Conservation (phyloP, 768 basidiomycete species). For the Boletus pseudopeckii region DNA sequence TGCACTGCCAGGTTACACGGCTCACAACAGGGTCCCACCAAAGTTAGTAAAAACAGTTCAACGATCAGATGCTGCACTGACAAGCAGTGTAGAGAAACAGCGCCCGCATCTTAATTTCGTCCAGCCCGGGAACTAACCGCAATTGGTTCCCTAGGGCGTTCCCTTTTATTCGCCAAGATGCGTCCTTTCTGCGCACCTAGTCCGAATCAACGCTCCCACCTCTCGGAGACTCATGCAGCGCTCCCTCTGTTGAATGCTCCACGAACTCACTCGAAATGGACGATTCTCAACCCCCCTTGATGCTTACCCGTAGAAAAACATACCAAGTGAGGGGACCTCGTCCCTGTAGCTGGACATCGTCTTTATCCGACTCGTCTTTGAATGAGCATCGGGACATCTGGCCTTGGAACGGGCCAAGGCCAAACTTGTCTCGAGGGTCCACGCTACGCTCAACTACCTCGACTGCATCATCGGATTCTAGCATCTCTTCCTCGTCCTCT, state of each 20-base stretch:
- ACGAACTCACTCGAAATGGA: slow-evolving; percentile 11
- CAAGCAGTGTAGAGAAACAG: slow-evolving; percentile 20
- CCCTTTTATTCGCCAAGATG: slow-evolving; percentile 24
- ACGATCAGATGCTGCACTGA: slow-evolving; percentile 14
- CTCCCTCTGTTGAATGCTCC: neutral
- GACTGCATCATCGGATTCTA: slow-evolving; percentile 13
- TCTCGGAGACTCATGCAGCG: neutral
- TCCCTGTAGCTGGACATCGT: slow-evolving; percentile 26
- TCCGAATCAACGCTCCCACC: slow-evolving; percentile 3
- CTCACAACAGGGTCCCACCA: neutral
- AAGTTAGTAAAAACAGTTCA: neutral
- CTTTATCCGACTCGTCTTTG: slow-evolving; percentile 11
- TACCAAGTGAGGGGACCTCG: slow-evolving; percentile 28
- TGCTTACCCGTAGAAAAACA: slow-evolving; percentile 8
- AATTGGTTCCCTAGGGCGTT: neutral
- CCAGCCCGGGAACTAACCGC: slow-evolving; percentile 1
- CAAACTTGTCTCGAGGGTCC: slow-evolving; percentile 13
- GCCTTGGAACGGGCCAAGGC: slow-evolving; percentile 14
- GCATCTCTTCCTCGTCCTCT: slow-evolving; percentile 10
- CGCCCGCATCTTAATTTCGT: slow-evolving; percentile 3
- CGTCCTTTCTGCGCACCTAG: neutral
- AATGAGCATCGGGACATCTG: slow-evolving; percentile 16
- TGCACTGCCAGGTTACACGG: neutral
- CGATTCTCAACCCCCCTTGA: slow-evolving; percentile 2
- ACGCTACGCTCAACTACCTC: slow-evolving; percentile 17